Conservation (phyloP, 495 filamentous ascomycete genomes). For the Penicillium mononematosum region DNA sequence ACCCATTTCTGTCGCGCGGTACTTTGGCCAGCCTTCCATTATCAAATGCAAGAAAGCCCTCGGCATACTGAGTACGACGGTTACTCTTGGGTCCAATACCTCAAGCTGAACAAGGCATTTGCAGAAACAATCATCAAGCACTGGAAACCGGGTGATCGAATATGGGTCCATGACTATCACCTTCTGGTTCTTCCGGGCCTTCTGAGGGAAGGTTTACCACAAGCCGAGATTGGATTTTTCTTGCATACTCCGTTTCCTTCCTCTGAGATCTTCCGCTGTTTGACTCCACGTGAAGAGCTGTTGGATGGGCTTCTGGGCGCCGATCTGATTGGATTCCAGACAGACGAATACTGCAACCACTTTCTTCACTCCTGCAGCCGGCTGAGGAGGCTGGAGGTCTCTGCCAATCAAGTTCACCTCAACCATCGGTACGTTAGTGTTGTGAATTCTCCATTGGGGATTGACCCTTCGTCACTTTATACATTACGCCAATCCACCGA, state of each 20-base stretch:
- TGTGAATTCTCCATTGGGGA: constrained; percentile 47
- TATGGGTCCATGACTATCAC: constrained; percentile 94
- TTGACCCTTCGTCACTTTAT: constrained; percentile 66
- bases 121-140: constrained; percentile 78
- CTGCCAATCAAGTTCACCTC: constrained; percentile 72
- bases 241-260: constrained; percentile 89
- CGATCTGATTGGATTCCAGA: constrained; percentile 88
- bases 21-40: constrained; percentile 86
- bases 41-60: constrained; percentile 89
- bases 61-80: constrained; percentile 93
- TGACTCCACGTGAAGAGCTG: constrained; percentile 72
- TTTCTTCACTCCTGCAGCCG: constrained; percentile 89
- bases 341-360: constrained; percentile 84
- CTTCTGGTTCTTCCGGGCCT: constrained; percentile 76
- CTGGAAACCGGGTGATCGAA: constrained; percentile 80
- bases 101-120: constrained; percentile 81
- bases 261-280: constrained; percentile 85
- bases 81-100: constrained; percentile 91
- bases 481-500: constrained; percentile 62
- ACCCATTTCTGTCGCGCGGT: constrained; percentile 85
- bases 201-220: constrained; percentile 72
- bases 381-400: constrained; percentile 74
- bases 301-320: constrained; percentile 85
- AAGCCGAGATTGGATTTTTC: constrained; percentile 90
- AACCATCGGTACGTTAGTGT: constrained; percentile 83